Evolutionary conservation across 2,329 filamentous ascomycete species (phyloP).

Genomic region (Pyrenochaeta sp.): DNA sequence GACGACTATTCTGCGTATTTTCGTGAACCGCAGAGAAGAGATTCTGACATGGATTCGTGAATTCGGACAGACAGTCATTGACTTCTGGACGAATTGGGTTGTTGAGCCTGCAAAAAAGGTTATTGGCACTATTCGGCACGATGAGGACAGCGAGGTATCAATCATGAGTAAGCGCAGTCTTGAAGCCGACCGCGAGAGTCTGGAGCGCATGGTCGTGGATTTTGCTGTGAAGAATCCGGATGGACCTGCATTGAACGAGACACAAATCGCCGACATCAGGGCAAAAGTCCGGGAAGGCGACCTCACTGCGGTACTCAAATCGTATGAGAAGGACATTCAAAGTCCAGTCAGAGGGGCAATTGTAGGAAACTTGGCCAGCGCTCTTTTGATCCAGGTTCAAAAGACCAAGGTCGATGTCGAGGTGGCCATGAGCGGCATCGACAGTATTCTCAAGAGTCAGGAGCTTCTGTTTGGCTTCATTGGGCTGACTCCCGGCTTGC

Average conservation of each 20-base stretch:
- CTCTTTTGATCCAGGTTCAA: conserved; percentile 93
- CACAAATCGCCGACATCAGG: conserved; percentile 76
- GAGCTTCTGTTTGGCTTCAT: conserved; percentile 98
- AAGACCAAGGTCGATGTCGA: conserved; percentile 99
- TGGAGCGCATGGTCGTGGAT: conserved; percentile 98
- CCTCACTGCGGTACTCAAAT: conserved; percentile 86
- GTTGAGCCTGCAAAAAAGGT: conserved; percentile 83
- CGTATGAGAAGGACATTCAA: conserved; percentile 88
- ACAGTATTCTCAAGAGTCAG: conserved; percentile 92
- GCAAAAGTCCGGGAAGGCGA: conserved; percentile 88
- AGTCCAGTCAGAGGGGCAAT: conserved; percentile 83
- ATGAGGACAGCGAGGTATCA: conserved; percentile 90
- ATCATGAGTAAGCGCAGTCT: conserved; percentile 95
- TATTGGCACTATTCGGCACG: conserved; percentile 90
- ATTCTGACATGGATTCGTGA: conserved; percentile 82
- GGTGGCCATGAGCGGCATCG: conserved; percentile 93
- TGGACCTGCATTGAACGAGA: conserved; percentile 67
- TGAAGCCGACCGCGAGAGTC: conserved; percentile 84
- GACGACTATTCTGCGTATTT: conserved; percentile 81
- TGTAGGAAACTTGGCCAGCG: conserved; percentile 84
- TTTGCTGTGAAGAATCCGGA: conserved; percentile 86
- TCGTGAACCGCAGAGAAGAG: conserved; percentile 76
- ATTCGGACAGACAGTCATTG: conserved; percentile 77
- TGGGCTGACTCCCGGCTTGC: conserved; percentile 88
- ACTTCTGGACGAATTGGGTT: conserved; percentile 98